Conservation (phyloP, 1,284 basidiomycete genomes). For the Hemileia vastatrix region DNA sequence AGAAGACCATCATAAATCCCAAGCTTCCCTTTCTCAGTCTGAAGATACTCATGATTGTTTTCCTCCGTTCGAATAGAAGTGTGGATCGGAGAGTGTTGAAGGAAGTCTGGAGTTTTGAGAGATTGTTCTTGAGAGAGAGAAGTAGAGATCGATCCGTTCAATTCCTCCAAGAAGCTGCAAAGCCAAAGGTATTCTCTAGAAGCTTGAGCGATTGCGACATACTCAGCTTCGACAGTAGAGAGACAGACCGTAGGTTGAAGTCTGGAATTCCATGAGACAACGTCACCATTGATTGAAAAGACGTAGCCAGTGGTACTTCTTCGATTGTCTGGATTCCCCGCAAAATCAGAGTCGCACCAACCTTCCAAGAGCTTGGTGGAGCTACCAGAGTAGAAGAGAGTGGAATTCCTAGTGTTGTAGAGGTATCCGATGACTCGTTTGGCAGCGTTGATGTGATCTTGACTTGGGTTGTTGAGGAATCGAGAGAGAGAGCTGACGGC, state of each 20-base stretch:
- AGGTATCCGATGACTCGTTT: background rate
- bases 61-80: too few relatives aligned
- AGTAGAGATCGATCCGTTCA: too few relatives aligned
- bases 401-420: background rate
- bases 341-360: background rate
- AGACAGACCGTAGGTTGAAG: background rate
- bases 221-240: background rate
- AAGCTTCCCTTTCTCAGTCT: background rate
- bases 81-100: too few relatives aligned
- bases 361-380: background rate
- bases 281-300: background rate
- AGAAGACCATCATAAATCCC: slow-evolving; percentile 27
- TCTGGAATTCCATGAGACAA: background rate
- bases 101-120: too few relatives aligned
- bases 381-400: background rate
- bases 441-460: background rate
- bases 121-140: background rate
- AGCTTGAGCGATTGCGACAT: background rate
- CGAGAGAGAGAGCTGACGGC: background rate
- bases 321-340: background rate
- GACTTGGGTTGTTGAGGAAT: background rate
- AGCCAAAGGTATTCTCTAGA: background rate
- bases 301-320: background rate
- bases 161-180: too few relatives aligned
- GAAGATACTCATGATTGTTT: background rate